Percentiles rank a stretch among this genome's conserved stretches.
phyloP scores from a whole-genome alignment of 2,329 filamentous ascomycete species.

The Microcyclospora tardicrescens region DNA sequence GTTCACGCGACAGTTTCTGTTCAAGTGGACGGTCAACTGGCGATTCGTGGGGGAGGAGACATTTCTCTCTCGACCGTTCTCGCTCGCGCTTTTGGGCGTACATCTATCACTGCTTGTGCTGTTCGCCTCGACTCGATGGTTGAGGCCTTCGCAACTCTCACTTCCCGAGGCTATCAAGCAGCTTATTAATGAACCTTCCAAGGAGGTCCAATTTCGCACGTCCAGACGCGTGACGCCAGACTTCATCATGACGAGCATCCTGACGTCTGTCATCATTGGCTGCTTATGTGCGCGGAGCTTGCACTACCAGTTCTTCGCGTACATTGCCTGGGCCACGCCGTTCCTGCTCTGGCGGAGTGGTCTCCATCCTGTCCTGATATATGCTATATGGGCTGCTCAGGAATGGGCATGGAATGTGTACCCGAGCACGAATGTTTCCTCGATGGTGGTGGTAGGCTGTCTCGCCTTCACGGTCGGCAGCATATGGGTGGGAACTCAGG shows the following conservation, averaged over 20 bases:
- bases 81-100: conserved; percentile 49
- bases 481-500: conserved; percentile 34
- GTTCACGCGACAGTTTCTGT: conserved; percentile 79
- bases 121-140: conserved; percentile 59
- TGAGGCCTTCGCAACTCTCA: conserved; percentile 51
- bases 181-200: conserved; percentile 32
- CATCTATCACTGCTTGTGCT: conserved; percentile 53
- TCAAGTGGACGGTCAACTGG: conserved; percentile 99
- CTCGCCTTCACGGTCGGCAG: conserved; percentile 54
- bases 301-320: conserved; percentile 93
- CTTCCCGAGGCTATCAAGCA: conserved; percentile 42
- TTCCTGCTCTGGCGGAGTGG: conserved; percentile 74
- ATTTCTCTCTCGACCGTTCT: conserved; percentile 63
- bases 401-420: conserved; percentile 93
- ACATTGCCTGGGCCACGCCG: conserved; percentile 78
- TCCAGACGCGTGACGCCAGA: conserved; percentile 49
- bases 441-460: conserved; percentile 54
- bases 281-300: conserved; percentile 76
- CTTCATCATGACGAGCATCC: conserved; percentile 63
- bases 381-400: conserved; percentile 60
- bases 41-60: conserved; percentile 74
- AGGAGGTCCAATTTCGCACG: conserved; percentile 43
- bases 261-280: conserved; percentile 65
- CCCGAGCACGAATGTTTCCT: conserved; percentile 60
- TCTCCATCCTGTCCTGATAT: conserved; percentile 53